Base-by-base conservation (phyloP, 768 basidiomycete species). In the Cystofilobasidium bisporidii region DNA sequence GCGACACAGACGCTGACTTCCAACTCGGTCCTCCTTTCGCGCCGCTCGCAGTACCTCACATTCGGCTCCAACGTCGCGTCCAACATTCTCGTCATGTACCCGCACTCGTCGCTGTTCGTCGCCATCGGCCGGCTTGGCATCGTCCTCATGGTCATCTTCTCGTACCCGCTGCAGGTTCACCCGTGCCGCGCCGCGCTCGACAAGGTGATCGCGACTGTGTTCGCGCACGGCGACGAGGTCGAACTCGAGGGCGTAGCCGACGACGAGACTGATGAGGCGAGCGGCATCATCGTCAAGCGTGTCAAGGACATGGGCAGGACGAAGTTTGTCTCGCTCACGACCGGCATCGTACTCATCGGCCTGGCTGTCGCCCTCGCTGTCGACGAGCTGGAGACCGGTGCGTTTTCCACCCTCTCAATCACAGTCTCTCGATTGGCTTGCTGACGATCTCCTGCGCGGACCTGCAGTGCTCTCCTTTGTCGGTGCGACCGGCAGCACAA, bases 401-500 rank as follows among this genome's bases (percentile, higher is more conserved):
- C 72, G 85, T 77, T 15, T 24, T 50, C 33, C 47, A 47, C 30
- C 32, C 53, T 8, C 20, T 22, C 18, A 17, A 15, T 11, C n/a
- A 3, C 6, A 17, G 28, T 28, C 17, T 6, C 24, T 45, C 45
- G 3, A 4, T 14, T 9, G 30, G 17, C 33, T 36, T 36, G 36
- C 36, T 36, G 6, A 5, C 12, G 36, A 36, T 12, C 62, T 30
- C 36, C n/a, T 53, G 15, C 24, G 14, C 9, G 17, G 10, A 5
- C 20, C 61, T 45, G 14, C 73, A 90, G 94, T 98, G 18, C 81
- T 98, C 40, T 90, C 91, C 5, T 96, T 99, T 75, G 94, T 99
- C 43, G 96, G 96, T 1, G 87, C 91, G 28, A 97, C 92, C 0
- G 96, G 96, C 17, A 94, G 91, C 18, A 96, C 93, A 30, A 94